Percentiles rank a stretch among this genome's conserved stretches.
Evolutionary conservation across 2,329 filamentous ascomycete species (phyloP).

Genomic region (Aspergillus texensis): DNA sequence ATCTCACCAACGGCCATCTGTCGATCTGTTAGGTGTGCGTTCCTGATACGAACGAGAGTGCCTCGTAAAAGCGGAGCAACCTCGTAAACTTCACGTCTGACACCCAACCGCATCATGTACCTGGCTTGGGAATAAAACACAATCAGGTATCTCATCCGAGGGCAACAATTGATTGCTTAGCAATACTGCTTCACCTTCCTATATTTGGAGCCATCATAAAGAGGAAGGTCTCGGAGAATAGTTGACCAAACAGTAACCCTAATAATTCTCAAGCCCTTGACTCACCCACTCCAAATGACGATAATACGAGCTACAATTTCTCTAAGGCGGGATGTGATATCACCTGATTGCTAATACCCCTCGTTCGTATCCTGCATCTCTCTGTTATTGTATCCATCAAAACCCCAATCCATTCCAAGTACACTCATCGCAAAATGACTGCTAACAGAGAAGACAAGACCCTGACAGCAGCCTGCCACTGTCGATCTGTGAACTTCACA

Average conservation of each 20-base stretch:
- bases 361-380: background rate
- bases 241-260: background rate
- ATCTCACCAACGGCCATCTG: background rate
- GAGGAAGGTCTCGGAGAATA: background rate
- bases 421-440: background rate
- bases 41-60: background rate
- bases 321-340: background rate
- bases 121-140: background rate
- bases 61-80: conserved; percentile 1
- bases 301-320: background rate
- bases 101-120: background rate
- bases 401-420: background rate
- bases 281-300: background rate
- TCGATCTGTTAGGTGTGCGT: background rate
- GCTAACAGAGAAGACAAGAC: background rate
- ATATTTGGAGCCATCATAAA: background rate
- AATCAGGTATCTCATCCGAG: background rate
- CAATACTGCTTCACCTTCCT: background rate
- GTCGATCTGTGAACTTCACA: conserved; percentile 30
- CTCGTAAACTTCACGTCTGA: background rate
- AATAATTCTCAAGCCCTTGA: background rate
- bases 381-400: background rate
- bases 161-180: background rate
- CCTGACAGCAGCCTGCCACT: conserved; percentile 30
- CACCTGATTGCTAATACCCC: background rate